Evolutionary conservation across 306 rosid species (phyloP).

Genomic region (Dicorynia guianensis): DNA sequence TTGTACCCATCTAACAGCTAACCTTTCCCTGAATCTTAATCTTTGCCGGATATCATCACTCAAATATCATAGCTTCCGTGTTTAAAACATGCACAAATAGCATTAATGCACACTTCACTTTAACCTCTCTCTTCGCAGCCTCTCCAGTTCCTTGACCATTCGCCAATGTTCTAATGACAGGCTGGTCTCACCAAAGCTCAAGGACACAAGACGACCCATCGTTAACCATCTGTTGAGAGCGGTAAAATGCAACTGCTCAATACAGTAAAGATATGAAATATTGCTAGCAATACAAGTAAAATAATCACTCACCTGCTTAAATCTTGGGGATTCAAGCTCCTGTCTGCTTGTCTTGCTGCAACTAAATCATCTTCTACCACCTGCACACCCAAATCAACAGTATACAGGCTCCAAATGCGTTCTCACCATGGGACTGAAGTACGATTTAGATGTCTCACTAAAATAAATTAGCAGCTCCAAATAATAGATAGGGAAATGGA

Average conservation of each 20-base stretch:
- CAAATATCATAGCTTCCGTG: neutral
- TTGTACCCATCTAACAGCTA: constrained; percentile 24
- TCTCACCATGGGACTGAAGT: neutral
- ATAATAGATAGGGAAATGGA: neutral
- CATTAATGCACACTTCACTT: constrained; percentile 44
- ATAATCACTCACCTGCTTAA: constrained; percentile 67
- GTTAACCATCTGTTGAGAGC: constrained; percentile 72
- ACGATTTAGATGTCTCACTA: neutral
- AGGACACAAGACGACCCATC: constrained; percentile 76
- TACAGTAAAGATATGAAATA: neutral
- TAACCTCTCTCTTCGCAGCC: constrained; percentile 79
- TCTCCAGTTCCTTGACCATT: constrained; percentile 86
- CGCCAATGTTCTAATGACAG: constrained; percentile 82
- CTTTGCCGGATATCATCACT: neutral
- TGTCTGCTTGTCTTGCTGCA: constrained; percentile 68
- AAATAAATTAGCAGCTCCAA: neutral
- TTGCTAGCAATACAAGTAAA: constrained; percentile 9
- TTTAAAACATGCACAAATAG: constrained; percentile 6
- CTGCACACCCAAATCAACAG: constrained; percentile 50
- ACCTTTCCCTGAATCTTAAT: constrained; percentile 5
- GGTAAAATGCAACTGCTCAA: neutral
- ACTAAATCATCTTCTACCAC: constrained; percentile 87
- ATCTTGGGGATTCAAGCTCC: constrained; percentile 67
- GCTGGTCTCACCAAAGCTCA: constrained; percentile 81
- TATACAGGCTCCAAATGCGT: constrained; percentile 14